These are phyloP conservation scores for Astragalus glycyphyllos DNA, from an alignment of 306 rosid genomes.

Conservation along the genomic window DNA sequence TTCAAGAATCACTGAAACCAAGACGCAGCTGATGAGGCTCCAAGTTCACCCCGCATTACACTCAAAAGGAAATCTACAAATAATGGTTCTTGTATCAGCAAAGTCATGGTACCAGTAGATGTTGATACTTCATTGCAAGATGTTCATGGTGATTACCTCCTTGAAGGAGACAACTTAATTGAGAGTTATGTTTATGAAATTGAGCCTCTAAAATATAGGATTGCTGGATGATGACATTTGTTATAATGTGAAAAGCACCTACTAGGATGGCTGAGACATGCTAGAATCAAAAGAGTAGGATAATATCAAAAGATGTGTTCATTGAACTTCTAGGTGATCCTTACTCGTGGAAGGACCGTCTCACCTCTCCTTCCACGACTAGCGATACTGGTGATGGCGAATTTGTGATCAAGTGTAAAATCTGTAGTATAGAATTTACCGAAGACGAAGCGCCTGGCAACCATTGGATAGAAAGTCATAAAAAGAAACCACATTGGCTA, in stretches of 20 bases:
- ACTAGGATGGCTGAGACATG: slow-evolving; percentile 88
- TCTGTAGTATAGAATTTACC: slow-evolving; percentile 64
- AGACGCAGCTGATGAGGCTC: slow-evolving; percentile 42
- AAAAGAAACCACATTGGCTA: slow-evolving; percentile 85
- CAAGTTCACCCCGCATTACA: slow-evolving; percentile 44
- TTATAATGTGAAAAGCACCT: slow-evolving; percentile 87
- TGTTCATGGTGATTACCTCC: slow-evolving; percentile 48
- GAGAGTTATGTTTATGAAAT: slow-evolving; percentile 53
- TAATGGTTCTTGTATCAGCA: slow-evolving; percentile 44
- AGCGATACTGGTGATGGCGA: slow-evolving; percentile 52
- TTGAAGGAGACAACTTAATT: slow-evolving; percentile 42
- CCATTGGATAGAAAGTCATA: slow-evolving; percentile 90
- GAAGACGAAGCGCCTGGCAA: slow-evolving; percentile 67
- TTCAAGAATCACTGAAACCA: slow-evolving; percentile 81
- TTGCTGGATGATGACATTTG: slow-evolving; percentile 57
- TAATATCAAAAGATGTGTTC: slow-evolving; percentile 85
- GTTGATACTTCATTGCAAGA: slow-evolving; percentile 60
- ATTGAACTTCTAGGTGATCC: no score
- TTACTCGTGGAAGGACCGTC: slow-evolving; percentile 57
- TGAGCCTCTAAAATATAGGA: slow-evolving; percentile 59
- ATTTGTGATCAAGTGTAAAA: slow-evolving; percentile 62
- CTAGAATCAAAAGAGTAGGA: slow-evolving; percentile 82
- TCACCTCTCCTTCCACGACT: slow-evolving; percentile 42
- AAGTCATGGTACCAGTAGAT: slow-evolving; percentile 54
- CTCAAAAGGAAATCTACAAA: slow-evolving; percentile 71